phyloP scores from a whole-genome alignment of 331 rosid genomes.

The Pyracantha coccinea region DNA sequence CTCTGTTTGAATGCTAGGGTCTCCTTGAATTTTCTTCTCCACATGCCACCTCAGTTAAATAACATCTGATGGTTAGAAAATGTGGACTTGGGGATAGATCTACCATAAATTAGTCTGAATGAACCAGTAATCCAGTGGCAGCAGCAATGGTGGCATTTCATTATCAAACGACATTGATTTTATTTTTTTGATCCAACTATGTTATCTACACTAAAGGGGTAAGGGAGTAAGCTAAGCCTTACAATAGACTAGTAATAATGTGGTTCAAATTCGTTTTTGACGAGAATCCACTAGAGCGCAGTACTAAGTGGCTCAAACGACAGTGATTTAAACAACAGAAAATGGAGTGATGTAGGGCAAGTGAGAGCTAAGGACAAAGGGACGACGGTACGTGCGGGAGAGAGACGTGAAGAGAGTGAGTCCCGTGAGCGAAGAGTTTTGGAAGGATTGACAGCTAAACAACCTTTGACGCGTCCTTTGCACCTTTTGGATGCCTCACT shows the following conservation, averaged over 20 bases:
- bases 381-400: background rate
- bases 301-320: no score
- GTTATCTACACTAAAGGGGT: no score
- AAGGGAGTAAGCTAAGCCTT: no score
- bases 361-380: background rate
- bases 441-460: conserved; percentile 82
- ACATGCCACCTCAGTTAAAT: no score
- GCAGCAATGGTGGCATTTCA: background rate
- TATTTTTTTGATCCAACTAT: no score
- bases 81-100: background rate
- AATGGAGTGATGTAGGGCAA: background rate
- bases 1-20: no score
- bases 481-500: conserved; percentile 39
- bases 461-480: conserved; percentile 47
- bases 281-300: rapidly evolving
- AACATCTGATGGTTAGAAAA: no score
- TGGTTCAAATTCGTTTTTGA: no score
- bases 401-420: conserved; percentile 1
- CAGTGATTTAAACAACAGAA: background rate
- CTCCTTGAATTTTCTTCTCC: no score
- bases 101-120: background rate
- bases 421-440: conserved; percentile 52
- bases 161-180: background rate
- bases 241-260: no score
- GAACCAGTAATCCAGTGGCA: background rate